phyloP scores from a whole-genome alignment of 2,329 filamentous ascomycete genomes.

The Leptodontidium sp. region DNA sequence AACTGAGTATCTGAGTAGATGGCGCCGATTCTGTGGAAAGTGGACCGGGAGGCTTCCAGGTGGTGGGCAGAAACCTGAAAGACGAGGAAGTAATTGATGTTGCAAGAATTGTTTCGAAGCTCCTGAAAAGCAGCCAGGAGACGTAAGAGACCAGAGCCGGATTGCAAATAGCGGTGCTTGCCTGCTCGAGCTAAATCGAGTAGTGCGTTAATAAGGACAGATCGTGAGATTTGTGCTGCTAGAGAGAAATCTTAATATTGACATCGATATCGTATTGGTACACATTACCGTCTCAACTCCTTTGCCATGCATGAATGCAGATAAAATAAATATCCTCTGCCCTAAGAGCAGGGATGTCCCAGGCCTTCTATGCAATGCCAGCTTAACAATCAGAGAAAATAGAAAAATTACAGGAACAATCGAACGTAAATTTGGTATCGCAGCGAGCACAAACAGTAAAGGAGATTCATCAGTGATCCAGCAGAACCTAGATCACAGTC shows the following conservation, averaged over 20 bases:
- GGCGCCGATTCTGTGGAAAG: conserved; percentile 16
- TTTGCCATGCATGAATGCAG: conserved; percentile 13
- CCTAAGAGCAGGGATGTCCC: neutral
- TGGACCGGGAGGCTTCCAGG: conserved; percentile 19
- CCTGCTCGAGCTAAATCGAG: neutral
- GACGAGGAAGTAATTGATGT: conserved; percentile 23
- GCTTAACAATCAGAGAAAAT: neutral
- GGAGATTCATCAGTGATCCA: neutral
- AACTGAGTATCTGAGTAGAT: conserved; percentile 11
- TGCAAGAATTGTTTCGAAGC: conserved; percentile 4
- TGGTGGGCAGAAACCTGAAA: conserved; percentile 17
- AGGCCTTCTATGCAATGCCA: conserved; percentile 24
- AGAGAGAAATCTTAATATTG: neutral
- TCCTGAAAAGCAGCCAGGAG: neutral
- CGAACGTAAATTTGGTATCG: conserved; percentile 28
- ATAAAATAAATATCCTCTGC: conserved; percentile 5
- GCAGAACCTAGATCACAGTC: conserved; percentile 35
- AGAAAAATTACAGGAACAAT: neutral
- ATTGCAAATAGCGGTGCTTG: neutral
- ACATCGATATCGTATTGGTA: conserved; percentile 16
- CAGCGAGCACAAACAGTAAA: neutral
- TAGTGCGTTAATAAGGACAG: neutral
- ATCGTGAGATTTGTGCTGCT: neutral
- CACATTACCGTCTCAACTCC: conserved; percentile 16
- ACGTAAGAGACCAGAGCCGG: neutral